Conservation (phyloP, 2,329 filamentous ascomycete species). For the Colletotrichum graminicola region DNA sequence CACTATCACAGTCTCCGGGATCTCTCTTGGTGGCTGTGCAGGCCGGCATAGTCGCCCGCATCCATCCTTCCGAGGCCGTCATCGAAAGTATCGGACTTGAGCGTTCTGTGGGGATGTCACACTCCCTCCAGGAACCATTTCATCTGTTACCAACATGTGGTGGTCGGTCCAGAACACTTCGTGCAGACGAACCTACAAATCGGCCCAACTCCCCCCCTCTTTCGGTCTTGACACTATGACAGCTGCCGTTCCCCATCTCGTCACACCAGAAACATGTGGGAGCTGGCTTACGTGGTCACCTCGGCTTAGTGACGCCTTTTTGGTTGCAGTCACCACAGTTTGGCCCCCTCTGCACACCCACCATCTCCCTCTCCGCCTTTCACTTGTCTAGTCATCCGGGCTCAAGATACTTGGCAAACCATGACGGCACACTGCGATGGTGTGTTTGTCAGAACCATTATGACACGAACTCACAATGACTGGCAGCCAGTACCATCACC, state of each 20-base stretch:
- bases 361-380: background rate
- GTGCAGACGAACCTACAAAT: background rate
- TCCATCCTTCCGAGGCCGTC: slow-evolving; percentile 23
- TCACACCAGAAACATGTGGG: slow-evolving; percentile 20
- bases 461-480: background rate
- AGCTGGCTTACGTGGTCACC: slow-evolving; percentile 11
- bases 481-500: background rate
- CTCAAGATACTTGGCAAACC: background rate
- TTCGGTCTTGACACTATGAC: background rate
- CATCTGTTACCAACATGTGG: background rate
- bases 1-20: slow-evolving; percentile 15
- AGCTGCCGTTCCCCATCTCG: background rate
- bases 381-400: background rate
- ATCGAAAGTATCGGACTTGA: slow-evolving; percentile 9
- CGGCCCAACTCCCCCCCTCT: background rate
- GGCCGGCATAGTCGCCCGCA: slow-evolving; percentile 30
- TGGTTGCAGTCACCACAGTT: slow-evolving; percentile 15
- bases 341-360: background rate
- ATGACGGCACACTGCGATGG: slow-evolving; percentile 3
- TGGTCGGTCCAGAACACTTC: background rate
- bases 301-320: slow-evolving; percentile 13
- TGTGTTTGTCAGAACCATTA: slow-evolving; percentile 8
- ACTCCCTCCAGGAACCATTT: background rate
- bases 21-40: slow-evolving; percentile 10
- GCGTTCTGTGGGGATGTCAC: background rate